A percentile compares a stretch with the other conserved stretches of the same genome.
Evolutionary conservation across 305 asterid species (phyloP).

Genomic region (Solanum chacoense): DNA sequence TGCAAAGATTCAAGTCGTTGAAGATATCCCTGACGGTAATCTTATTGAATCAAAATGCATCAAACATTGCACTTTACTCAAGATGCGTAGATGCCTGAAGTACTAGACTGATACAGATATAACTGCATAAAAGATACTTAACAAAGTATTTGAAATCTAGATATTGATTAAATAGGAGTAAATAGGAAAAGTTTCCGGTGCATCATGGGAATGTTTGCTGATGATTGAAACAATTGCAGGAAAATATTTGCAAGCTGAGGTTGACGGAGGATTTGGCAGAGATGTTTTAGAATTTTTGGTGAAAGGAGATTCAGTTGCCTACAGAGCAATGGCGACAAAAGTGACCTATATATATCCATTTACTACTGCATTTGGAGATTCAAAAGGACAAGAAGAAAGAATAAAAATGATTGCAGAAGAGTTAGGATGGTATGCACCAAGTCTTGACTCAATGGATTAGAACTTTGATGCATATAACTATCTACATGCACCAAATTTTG

Average conservation of each 20-base stretch:
- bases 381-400: slow-evolving; percentile 79
- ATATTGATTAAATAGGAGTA: neutral
- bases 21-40: slow-evolving; percentile 55
- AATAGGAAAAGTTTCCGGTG: neutral
- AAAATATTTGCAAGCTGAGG: slow-evolving; percentile 67
- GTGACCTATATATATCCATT: slow-evolving; percentile 79
- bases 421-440: slow-evolving; percentile 90
- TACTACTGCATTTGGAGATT: slow-evolving; percentile 87
- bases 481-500: neutral
- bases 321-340: slow-evolving; percentile 71
- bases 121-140: neutral
- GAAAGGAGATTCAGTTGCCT: slow-evolving; percentile 59
- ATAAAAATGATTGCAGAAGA: slow-evolving; percentile 42
- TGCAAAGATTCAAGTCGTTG: slow-evolving; percentile 50
- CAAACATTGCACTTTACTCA: neutral
- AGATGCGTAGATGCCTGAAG: neutral
- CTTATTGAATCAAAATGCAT: neutral
- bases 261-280: slow-evolving; percentile 84
- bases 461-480: neutral
- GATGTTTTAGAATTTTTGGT: slow-evolving; percentile 73
- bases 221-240: slow-evolving; percentile 28
- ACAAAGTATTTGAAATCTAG: neutral
- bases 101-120: neutral
- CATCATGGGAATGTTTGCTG: neutral
- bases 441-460: slow-evolving; percentile 57